Base-by-base conservation (phyloP, 768 basidiomycete genomes). In the Boletus subparvulus region DNA sequence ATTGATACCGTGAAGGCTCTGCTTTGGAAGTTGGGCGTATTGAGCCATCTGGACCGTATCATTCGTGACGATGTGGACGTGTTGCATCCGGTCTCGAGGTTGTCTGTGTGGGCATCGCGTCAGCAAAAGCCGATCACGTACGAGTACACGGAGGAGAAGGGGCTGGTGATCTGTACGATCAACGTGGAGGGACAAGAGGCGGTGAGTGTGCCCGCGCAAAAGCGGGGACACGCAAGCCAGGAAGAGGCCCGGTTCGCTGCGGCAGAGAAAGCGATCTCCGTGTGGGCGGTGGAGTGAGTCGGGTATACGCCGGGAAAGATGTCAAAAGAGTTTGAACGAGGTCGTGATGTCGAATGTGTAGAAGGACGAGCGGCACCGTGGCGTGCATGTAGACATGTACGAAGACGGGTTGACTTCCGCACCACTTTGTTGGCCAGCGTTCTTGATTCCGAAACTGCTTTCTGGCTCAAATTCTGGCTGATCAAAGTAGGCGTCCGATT, bases 21-120 rank as follows among this genome's bases (percentile, higher is more conserved):
- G 0, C 73, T 90, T 43, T 61, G 71, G 24, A 75, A 56, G 8
- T 68, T 91, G 32, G 88, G 88, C 2, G 76, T 87, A 19, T 62
- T 86, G 57, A 75, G 71, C 3, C 73, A 85, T 37, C 71, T 91
- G 54, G 85, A 88, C 58, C 82, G 83, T 21, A 82, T 90, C 62
- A 79, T 90, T n/a, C 61, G 67, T 12, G 80, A 83, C 47, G 78
- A 88, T 24, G 80, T 88, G n/a, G 86, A 90, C 64, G 83, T 89
- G 35, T 72, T 84, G 52, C 88, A 92, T 64, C 90, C 90, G 0
- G 81, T 90, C 14, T 88, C 88, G 19, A 76, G 85, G 39, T 61
- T 92, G 54, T 72, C 77, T 6, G 68, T 85, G 21, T 91, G 88
- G 87, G 83, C 83, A 3, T 61, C 70, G 49, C 78, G 78, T 64